These are phyloP conservation scores for Dioszegia hungarica DNA, from an alignment of 768 basidiomycete species.

Conservation along the genomic window DNA sequence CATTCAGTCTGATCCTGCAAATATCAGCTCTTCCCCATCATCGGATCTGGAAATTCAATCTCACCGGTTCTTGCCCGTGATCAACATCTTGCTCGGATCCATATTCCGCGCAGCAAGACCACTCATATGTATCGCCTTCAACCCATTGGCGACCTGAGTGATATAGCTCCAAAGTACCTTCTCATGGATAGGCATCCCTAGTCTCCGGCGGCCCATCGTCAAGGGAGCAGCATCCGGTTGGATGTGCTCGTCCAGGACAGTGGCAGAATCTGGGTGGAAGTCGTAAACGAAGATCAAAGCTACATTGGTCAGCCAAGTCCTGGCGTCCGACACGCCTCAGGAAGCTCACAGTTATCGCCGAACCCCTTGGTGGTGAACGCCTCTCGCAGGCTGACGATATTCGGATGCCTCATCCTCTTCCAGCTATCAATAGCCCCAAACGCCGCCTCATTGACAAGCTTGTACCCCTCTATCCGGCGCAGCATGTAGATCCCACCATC, in stretches of 20 bases:
- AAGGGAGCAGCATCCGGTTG: slow-evolving; percentile 46
- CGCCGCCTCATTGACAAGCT: slow-evolving; percentile 72
- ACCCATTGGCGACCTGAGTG: slow-evolving; percentile 78
- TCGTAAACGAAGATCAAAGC: slow-evolving; percentile 89
- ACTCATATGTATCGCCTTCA: slow-evolving; percentile 76
- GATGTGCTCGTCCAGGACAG: slow-evolving; percentile 70
- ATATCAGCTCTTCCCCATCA: background rate
- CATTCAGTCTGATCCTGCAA: slow-evolving; percentile 73
- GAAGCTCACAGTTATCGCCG: slow-evolving; percentile 74
- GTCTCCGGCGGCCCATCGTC: slow-evolving; percentile 47
- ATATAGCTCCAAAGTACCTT: slow-evolving; percentile 86
- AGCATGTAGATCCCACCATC: slow-evolving; percentile 76
- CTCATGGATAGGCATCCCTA: slow-evolving; percentile 62
- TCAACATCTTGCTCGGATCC: slow-evolving; percentile 77
- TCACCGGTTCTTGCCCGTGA: slow-evolving; percentile 84
- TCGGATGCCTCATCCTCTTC: slow-evolving; percentile 78
- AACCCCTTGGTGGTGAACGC: slow-evolving; percentile 94
- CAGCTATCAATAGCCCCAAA: slow-evolving; percentile 79
- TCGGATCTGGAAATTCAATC: background rate
- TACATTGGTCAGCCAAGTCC: slow-evolving; percentile 44
- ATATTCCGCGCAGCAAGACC: slow-evolving; percentile 75
- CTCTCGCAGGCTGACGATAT: slow-evolving; percentile 74
- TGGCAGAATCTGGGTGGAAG: slow-evolving; percentile 77
- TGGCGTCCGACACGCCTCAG: background rate
- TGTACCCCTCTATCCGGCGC: slow-evolving; percentile 82